Evolutionary conservation across 2,329 filamentous ascomycete genomes (phyloP), one percentile per base, ranked within the genome.

Genomic region (Ilyonectria sp.): DNA sequence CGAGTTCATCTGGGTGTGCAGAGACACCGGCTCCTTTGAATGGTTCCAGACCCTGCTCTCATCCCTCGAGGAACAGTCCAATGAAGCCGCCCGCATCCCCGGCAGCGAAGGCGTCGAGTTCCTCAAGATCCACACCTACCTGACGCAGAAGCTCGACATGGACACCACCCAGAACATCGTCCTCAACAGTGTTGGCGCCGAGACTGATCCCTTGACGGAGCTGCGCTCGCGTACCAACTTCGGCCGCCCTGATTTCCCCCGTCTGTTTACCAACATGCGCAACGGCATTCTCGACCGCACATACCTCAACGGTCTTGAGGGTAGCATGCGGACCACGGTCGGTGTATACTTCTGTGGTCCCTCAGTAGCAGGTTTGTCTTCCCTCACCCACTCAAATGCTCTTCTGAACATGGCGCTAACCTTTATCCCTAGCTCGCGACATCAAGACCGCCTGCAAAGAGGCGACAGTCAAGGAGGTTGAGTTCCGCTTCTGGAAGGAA

Each of bases 401-500:
- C 7, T 4, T 37, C 26, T 1, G 33, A 37, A 17, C 11, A 13
- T 19, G 35, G 52, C n/a, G 33, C 82, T 86, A 79, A 86, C 78
- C 11, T n/a, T 54, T 5, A 13, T 54, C 50, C 17, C 85, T 88
- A 82, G 95, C 95, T 7, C 89, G 94, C 72, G 90, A 94, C 76
- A 98, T 99, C 79, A 92, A 93, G 81, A 89, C 90, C 78, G 95
- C 95, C 17, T 93, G 93, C 73, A 93, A 92, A 77, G 81, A 85
- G 60, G 92, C 92, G 17, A 93, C 90, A 13, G 90, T 89, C 43
- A 89, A 89, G 69, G 93, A 97, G 74, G 94, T 99, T 64, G 90
- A 91, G 76, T 99, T 98, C 85, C 93, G 94, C 76, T 99, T 99
- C 86, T 99, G 96, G 96, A 99, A 99, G 85, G 96, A 99, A 83